Evolutionary conservation across 345 rosid genomes (phyloP).

Genomic region (Syzygium jambos): DNA sequence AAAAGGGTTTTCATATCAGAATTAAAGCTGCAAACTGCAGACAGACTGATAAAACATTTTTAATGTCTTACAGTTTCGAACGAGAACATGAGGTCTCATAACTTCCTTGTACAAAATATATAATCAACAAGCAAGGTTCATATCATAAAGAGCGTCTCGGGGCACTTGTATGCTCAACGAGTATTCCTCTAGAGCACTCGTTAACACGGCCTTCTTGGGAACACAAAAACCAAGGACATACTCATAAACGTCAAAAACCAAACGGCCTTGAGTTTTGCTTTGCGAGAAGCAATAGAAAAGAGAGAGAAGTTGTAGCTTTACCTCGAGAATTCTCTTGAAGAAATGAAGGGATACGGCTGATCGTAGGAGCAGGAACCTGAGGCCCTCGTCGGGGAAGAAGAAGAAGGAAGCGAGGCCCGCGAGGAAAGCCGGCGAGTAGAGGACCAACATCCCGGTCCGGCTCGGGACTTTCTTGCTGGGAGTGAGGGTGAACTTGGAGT

Average conservation of each 20-base stretch:
- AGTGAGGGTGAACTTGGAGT: background rate
- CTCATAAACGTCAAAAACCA: background rate
- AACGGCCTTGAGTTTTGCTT: background rate
- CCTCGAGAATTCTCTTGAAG: slow-evolving; percentile 61
- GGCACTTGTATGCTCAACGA: background rate
- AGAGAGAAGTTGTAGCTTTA: background rate
- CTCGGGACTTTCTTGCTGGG: slow-evolving; percentile 20
- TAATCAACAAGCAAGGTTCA: background rate
- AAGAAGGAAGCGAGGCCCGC: slow-evolving; percentile 40
- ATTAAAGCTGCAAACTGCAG: background rate
- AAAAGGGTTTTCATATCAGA: background rate
- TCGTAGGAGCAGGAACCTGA: slow-evolving; percentile 39
- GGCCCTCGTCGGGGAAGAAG: slow-evolving; percentile 19
- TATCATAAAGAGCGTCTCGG: background rate
- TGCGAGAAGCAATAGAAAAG: background rate
- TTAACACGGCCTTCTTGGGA: too few species aligned
- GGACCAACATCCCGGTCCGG: slow-evolving; percentile 45
- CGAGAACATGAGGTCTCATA: background rate
- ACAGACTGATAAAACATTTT: too few species aligned
- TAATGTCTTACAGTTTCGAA: too few species aligned
- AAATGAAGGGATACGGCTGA: slow-evolving; percentile 59
- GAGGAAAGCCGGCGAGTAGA: slow-evolving; percentile 55
- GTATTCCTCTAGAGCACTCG: background rate
- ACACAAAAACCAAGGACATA: background rate
- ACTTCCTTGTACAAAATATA: background rate